A percentile compares a stretch with the other conserved stretches of the same genome.
phyloP scores from a whole-genome alignment of 768 basidiomycete species.

The Suillus ampliporus region DNA sequence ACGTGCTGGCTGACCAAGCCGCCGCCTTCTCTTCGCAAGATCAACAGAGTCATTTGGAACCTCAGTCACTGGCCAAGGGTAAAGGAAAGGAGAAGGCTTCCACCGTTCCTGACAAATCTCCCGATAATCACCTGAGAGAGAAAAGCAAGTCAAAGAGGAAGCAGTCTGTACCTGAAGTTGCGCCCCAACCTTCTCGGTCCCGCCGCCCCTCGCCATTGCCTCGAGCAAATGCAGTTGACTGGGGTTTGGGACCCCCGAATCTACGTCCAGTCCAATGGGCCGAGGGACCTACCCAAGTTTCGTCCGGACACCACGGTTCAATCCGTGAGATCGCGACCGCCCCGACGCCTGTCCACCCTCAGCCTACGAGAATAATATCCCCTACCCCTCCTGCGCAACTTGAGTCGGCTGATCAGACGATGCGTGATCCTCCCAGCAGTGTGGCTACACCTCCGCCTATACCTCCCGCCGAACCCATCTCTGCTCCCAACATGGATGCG shows the following conservation, averaged over 20 bases:
- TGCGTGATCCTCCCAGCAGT: neutral
- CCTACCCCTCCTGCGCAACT: neutral
- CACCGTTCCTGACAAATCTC: neutral
- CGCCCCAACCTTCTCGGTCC: neutral
- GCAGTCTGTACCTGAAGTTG: neutral
- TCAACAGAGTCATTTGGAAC: constrained; percentile 14
- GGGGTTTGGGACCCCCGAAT: constrained; percentile 5
- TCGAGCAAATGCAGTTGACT: neutral
- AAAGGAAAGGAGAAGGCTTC: constrained; percentile 28
- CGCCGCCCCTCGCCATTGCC: neutral
- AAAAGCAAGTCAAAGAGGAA: constrained; percentile 4
- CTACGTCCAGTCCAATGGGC: constrained; percentile 3
- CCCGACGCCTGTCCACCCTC: neutral
- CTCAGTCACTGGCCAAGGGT: constrained; percentile 17
- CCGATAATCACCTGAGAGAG: neutral
- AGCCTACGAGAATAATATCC: neutral
- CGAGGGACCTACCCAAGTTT: neutral
- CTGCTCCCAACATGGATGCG: neutral
- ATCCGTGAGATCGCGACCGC: neutral
- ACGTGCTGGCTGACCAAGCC: constrained; percentile 78
- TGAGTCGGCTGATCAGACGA: neutral
- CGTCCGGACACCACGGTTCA: neutral
- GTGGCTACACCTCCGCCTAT: neutral
- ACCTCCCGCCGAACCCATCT: neutral
- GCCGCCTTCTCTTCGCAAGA: constrained; percentile 54